Conservation (phyloP, 169 alveolate genomes). For the Plasmodium knowlesi region DNA sequence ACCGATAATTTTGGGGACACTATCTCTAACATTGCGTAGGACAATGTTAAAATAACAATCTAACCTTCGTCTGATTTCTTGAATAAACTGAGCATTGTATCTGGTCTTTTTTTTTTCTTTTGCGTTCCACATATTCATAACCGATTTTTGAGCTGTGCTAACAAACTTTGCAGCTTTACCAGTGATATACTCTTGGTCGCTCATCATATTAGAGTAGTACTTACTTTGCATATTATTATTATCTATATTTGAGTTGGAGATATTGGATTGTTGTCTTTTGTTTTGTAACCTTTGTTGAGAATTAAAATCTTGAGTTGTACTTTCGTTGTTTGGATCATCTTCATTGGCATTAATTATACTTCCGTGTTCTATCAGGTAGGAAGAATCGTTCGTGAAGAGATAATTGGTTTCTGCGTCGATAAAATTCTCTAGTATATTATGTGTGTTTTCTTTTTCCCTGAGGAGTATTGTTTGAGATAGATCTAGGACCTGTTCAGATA, state of each 20-base stretch:
- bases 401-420: slow-evolving; percentile 93
- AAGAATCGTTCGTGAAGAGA: slow-evolving; percentile 95
- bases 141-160: slow-evolving; percentile 76
- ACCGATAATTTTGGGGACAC: slow-evolving; percentile 97
- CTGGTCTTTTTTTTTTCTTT: slow-evolving; percentile 84
- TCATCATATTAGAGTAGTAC: slow-evolving; percentile 39
- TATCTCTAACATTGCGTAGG: slow-evolving; percentile 96
- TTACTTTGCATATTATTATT: slow-evolving; percentile 4
- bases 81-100: slow-evolving; percentile 88
- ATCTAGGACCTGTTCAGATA: slow-evolving; percentile 92
- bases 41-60: slow-evolving; percentile 96
- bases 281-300: slow-evolving; percentile 5
- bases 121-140: slow-evolving; percentile 77
- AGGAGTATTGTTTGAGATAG: slow-evolving; percentile 87
- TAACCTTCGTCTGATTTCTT: slow-evolving; percentile 94
- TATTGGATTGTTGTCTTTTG: slow-evolving; percentile 39
- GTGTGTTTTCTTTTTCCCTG: slow-evolving; percentile 92
- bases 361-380: slow-evolving; percentile 89
- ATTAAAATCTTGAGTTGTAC: background rate
- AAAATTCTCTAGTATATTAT: slow-evolving; percentile 88
- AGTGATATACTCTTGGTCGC: slow-evolving; percentile 59
- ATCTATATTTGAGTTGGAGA: slow-evolving; percentile 18
- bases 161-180: slow-evolving; percentile 83
- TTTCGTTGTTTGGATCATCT: slow-evolving; percentile 73
- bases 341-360: slow-evolving; percentile 78